Evolutionary conservation across 2,329 filamentous ascomycete genomes (phyloP), one percentile per base, ranked within the genome.

Genomic region (Stachybotrys echinatus): DNA sequence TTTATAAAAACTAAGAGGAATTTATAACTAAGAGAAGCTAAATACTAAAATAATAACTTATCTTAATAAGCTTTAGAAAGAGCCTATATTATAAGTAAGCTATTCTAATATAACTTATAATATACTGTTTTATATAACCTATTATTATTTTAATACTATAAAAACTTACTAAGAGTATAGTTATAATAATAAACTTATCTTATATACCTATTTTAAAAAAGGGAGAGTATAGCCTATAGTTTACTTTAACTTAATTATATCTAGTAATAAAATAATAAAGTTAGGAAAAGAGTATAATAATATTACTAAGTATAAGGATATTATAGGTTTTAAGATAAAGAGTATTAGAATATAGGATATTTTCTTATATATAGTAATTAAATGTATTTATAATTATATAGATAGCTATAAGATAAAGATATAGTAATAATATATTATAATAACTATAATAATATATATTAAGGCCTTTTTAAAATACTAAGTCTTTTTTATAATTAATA

Each of bases 191-290:
- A 4, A 42, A 7, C 12, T 42, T 42, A 12, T 20, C 45, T 6
- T 23, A 19, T 12, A 18, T 5, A 6, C 12, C 19, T 21, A 14
- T 21, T 42, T 42, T 18, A 21, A 42, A 42, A 4, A 42, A 14
- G 5, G 6, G 18, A 8, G 2, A 8, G 40, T 12, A 8, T n/a
- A 42, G 17, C 52, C 48, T 8, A 10, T 22, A 6, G 37, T 54
- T 19, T 48, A 54, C 40, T 8, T 42, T 14, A 21, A 21, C 19
- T 45, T 49, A 19, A 27, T 47, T 20, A 62, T 54, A 17, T 61
- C 61, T n/a, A 59, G 57, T n/a, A 55, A 71, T 45, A 52, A 55
- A n/a, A 59, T 70, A 12, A 63, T 72, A 54, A 65, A 64, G 20
- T 55, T 57, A 70, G 1, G 64, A 68, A 19, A 4, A 42, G 40